Evolutionary conservation across 169 alveolate genomes (phyloP).

Genomic region (Cryptosporidium viatorum): DNA sequence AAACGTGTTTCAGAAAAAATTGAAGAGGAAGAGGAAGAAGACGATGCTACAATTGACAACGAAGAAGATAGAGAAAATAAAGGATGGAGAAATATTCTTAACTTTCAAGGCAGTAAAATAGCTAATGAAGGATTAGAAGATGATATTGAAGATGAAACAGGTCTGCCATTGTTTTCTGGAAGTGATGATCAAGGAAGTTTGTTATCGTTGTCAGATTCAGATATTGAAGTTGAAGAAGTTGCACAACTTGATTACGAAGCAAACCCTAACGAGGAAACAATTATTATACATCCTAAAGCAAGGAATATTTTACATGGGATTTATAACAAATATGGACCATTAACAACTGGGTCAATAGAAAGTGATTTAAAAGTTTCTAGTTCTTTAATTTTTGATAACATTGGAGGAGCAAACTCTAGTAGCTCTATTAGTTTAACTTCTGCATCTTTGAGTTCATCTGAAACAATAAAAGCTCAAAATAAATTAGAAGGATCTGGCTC

Average conservation of each 20-base stretch:
- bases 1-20: constrained; percentile 3
- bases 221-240: constrained; percentile 38
- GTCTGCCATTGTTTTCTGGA: background rate
- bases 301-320: constrained; percentile 69
- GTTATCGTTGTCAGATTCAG: constrained; percentile 45
- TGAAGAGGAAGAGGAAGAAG: constrained; percentile 7
- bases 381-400: background rate
- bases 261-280: constrained; percentile 65
- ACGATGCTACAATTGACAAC: background rate
- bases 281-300: constrained; percentile 55
- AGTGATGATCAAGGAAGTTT: constrained; percentile 22
- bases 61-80: background rate
- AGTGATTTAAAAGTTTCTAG: constrained; percentile 11
- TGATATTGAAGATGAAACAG: background rate
- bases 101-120: background rate
- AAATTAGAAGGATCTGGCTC: constrained; percentile 53
- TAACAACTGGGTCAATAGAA: constrained; percentile 41
- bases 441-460: constrained; percentile 26
- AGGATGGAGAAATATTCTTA: background rate
- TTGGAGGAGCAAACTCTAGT: constrained; percentile 4
- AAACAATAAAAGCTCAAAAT: constrained; percentile 28
- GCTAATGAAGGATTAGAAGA: background rate
- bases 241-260: constrained; percentile 37
- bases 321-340: constrained; percentile 64
- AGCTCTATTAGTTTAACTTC: constrained; percentile 18